Percentiles rank a stretch among this genome's conserved stretches.
Evolutionary conservation across 169 alveolate genomes (phyloP).

Genomic region (Eimeria maxima): DNA sequence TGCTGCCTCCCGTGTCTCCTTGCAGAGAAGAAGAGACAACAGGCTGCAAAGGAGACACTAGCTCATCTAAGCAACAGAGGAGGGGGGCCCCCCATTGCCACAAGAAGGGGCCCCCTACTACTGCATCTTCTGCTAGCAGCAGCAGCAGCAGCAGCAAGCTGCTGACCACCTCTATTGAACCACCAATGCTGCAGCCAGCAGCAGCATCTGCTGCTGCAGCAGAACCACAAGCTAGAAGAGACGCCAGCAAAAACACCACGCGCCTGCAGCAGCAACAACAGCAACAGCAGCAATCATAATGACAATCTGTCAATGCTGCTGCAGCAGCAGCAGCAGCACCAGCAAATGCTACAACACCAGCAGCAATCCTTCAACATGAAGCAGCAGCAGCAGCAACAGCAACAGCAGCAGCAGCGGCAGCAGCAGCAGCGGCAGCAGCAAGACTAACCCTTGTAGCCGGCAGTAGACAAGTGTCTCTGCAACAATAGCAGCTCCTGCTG

Average conservation of each 20-base stretch:
- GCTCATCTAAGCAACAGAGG: not conserved
- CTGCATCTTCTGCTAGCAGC: too few relatives aligned
- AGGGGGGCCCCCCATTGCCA: constrained; percentile 7
- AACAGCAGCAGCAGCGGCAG: not conserved
- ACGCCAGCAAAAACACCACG: not conserved
- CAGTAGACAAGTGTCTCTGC: constrained; percentile 11
- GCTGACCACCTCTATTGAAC: not conserved
- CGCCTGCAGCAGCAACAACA: constrained; percentile 29
- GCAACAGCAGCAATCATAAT: too few relatives aligned
- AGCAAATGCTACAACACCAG: not conserved
- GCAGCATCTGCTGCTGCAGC: constrained; percentile 40
- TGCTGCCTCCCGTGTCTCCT: not conserved
- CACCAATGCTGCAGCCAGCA: constrained; percentile 30
- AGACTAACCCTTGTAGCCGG: not conserved
- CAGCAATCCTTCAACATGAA: not conserved
- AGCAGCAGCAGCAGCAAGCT: constrained; percentile 1
- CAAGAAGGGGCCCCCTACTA: not conserved
- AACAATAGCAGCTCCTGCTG: constrained; percentile 55
- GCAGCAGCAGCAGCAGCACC: too few relatives aligned
- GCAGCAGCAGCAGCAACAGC: constrained; percentile 40
- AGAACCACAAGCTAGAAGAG: not conserved
- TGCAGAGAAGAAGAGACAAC: not conserved
- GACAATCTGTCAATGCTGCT: too few relatives aligned
- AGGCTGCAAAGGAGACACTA: not conserved
- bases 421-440: constrained; percentile 1